Evolutionary conservation across 306 rosid genomes (phyloP), one percentile per base, ranked within the genome.

Genomic region (Hippophae gyantsensis): DNA sequence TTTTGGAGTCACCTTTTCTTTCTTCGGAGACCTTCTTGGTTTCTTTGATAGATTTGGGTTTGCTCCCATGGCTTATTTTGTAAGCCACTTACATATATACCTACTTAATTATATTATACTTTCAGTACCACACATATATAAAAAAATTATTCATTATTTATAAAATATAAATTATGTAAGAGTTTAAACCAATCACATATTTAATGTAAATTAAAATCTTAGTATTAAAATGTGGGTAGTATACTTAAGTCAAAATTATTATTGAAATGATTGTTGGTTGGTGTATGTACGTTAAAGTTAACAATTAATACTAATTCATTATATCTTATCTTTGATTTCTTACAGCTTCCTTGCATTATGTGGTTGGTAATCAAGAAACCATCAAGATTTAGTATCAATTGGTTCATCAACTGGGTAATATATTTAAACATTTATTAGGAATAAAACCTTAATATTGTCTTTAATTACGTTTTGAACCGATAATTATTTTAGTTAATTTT

Each of bases 41-140:
- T 87, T 90, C 88, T 90, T 90, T 43, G 97, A 95, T 42, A 94
- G 95, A 59, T 90, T 90, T 63, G 97, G 97, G 40, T 90, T 90
- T 60, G 93, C 95, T 57, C 97, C 95, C 38, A 90, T 95, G 52
- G 72, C 97, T 10, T 84, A 73, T 62, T 87, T 90, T 61, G 95
- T 84, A 81, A 79, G 79, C 3, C 58, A 18, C 23, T 18, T 18
- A 18, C 23, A 18, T 18, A 18, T 18, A 18, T 18, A 18, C 23
- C 23, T 18, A 18, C 23, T 18, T 18, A 18, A 18, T 18, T 18
- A 18, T 18, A 18, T 18, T 18, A 18, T 18, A 18, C 23, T 18
- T 18, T 18, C 23, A 18, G 23, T 18, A 18, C 1, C 23, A 18
- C 1, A 18, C 23, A 18, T 18, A 18, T 18, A 18, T 18, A 18